These are phyloP conservation scores for Kwoniella shandongensis DNA, from an alignment of 768 basidiomycete species.

Conservation along the genomic window DNA sequence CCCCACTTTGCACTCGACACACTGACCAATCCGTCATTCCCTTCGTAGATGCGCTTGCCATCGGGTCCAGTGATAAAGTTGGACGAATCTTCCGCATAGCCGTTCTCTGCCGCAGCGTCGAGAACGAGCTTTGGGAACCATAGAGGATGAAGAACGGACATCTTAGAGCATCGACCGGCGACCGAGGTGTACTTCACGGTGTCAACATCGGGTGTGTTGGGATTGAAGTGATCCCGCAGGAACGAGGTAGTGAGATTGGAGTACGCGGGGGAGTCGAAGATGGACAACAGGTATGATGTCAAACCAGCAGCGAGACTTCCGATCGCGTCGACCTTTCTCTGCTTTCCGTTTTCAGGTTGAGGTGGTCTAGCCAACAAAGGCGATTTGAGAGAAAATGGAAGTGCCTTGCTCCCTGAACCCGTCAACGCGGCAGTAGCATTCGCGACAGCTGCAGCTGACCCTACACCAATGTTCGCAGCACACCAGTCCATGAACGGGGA, in stretches of 20 bases:
- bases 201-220: conserved; percentile 62
- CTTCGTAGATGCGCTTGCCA: conserved; percentile 55
- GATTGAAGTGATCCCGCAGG: conserved; percentile 57
- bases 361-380: conserved; percentile 54
- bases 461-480: conserved; percentile 89
- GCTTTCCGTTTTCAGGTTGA: conserved; percentile 24
- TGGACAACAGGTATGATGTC: conserved; percentile 78
- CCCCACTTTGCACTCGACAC: conserved; percentile 88
- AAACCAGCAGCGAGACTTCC: conserved; percentile 75
- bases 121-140: conserved; percentile 95
- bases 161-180: conserved; percentile 66
- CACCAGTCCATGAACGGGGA: conserved; percentile 99
- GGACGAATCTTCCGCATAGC: conserved; percentile 52
- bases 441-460: conserved; percentile 52
- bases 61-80: conserved; percentile 26
- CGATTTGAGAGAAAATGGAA: conserved; percentile 56
- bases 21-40: conserved; percentile 89
- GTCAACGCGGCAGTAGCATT: conserved; percentile 43
- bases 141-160: conserved; percentile 69
- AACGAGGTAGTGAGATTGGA: conserved; percentile 85
- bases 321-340: conserved; percentile 50
- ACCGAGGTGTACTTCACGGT: conserved; percentile 93
- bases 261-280: conserved; percentile 95
- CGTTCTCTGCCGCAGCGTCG: conserved; percentile 76
- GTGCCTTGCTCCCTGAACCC: conserved; percentile 26